phyloP scores from a whole-genome alignment of 1,139 yeast species.

The Scheffersomyces insectosa region DNA sequence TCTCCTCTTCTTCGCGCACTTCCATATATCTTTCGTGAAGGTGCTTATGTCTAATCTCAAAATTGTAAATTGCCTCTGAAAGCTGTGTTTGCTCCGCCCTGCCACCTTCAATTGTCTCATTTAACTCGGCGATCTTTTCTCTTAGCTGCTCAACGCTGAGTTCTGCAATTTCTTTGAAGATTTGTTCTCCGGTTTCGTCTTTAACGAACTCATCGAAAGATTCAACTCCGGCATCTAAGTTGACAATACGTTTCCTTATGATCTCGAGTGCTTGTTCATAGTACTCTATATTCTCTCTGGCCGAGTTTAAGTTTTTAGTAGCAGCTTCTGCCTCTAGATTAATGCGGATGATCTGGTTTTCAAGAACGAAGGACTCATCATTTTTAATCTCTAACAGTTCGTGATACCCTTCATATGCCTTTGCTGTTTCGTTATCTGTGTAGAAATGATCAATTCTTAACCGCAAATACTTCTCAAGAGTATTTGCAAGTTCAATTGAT shows the following conservation, averaged over 20 bases:
- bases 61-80: constrained; percentile 23
- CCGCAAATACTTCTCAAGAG: constrained; percentile 53
- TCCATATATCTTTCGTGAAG: constrained; percentile 19
- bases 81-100: constrained; percentile 14
- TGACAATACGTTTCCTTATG: constrained; percentile 10
- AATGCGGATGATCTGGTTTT: constrained; percentile 11
- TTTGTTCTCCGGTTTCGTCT: constrained; percentile 13
- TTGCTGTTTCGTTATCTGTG: constrained; percentile 26
- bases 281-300: constrained; percentile 10
- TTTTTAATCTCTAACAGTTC: constrained; percentile 13
- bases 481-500: constrained; percentile 66
- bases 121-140: constrained; percentile 10
- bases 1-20: constrained; percentile 11
- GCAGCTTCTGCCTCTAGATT: constrained; percentile 15
- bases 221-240: constrained; percentile 11
- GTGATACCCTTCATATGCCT: constrained; percentile 10
- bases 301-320: constrained; percentile 11
- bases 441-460: constrained; percentile 40
- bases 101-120: constrained; percentile 9
- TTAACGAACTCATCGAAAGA: constrained; percentile 11
- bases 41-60: constrained; percentile 16
- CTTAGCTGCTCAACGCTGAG: constrained; percentile 13
- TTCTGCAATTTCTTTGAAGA: constrained; percentile 14
- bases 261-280: constrained; percentile 12
- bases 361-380: constrained; percentile 14